These are phyloP conservation scores for Pisolithus thermaeus DNA, from an alignment of 1,284 basidiomycete species.

Conservation along the genomic window DNA sequence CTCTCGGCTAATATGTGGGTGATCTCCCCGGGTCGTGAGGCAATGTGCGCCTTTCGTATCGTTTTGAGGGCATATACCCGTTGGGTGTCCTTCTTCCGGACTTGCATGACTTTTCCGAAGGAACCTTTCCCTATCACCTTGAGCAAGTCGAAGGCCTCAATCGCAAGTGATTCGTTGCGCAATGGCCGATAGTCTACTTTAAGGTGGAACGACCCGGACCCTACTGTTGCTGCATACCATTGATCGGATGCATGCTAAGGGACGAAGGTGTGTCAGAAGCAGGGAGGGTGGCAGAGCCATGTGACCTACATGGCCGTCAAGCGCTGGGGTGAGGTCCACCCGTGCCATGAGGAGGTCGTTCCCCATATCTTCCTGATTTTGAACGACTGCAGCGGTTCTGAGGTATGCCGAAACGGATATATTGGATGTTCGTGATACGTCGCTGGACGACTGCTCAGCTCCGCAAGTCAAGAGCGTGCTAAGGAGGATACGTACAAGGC, in stretches of 20 bases:
- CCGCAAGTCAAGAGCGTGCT: not conserved
- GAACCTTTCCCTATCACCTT: slow-evolving; percentile 98
- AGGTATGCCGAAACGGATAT: slow-evolving; percentile 87
- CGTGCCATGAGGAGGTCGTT: slow-evolving; percentile 88
- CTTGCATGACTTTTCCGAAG: slow-evolving; percentile 99
- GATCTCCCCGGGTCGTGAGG: slow-evolving; percentile 92
- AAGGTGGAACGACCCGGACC: slow-evolving; percentile 90
- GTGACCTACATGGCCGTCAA: slow-evolving; percentile 66
- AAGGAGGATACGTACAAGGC: slow-evolving; percentile 66
- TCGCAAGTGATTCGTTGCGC: slow-evolving; percentile 80
- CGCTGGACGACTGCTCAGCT: slow-evolving; percentile 40
- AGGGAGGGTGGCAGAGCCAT: slow-evolving; percentile 1
- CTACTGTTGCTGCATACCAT: slow-evolving; percentile 86
- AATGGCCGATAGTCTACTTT: slow-evolving; percentile 91
- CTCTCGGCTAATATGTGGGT: slow-evolving; percentile 97
- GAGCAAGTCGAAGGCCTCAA: slow-evolving; percentile 94
- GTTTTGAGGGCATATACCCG: slow-evolving; percentile 99
- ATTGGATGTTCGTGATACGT: slow-evolving; percentile 86
- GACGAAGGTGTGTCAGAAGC: slow-evolving; percentile 6
- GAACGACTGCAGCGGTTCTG: slow-evolving; percentile 50
- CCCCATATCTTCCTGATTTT: slow-evolving; percentile 63
- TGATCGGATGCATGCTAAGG: slow-evolving; percentile 67
- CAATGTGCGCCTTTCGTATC: slow-evolving; percentile 98
- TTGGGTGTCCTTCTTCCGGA: slow-evolving; percentile 96
- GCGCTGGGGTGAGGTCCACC: slow-evolving; percentile 83